Conservation (phyloP, 176 grass and related monocot genomes). For the Carex littledalei region DNA sequence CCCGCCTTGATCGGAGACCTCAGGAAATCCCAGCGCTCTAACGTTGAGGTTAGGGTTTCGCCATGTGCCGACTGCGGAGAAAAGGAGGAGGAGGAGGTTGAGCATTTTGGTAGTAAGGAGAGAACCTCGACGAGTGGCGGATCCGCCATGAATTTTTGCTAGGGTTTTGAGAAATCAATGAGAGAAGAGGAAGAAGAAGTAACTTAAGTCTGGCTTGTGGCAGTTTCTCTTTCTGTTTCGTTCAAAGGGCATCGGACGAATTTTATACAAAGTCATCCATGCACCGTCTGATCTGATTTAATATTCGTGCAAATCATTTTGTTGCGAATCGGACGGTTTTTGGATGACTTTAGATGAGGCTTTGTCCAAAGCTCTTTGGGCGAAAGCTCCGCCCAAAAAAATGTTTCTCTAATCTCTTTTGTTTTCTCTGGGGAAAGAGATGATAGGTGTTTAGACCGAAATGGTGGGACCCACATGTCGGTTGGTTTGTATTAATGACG, state of each 20-base stretch:
- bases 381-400: neutral
- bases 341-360: too few species aligned
- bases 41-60: slow-evolving; percentile 4
- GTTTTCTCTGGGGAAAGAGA: too few species aligned
- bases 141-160: neutral
- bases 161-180: neutral
- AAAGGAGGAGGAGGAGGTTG: neutral
- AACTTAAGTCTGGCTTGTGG: neutral
- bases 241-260: too few species aligned
- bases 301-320: too few species aligned
- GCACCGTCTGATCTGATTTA: too few species aligned
- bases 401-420: neutral
- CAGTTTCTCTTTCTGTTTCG: neutral
- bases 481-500: neutral
- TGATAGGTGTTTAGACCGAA: neutral
- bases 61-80: neutral
- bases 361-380: too few species aligned
- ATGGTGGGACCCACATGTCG: neutral
- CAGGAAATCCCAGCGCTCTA: slow-evolving; percentile 5
- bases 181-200: neutral
- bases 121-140: neutral
- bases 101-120: neutral
- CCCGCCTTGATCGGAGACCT: slow-evolving; percentile 6
- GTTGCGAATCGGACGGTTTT: too few species aligned
- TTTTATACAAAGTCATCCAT: too few species aligned